These are phyloP conservation scores for Tuber calosporum DNA, from an alignment of 495 filamentous ascomycete genomes.

Conservation along the genomic window DNA sequence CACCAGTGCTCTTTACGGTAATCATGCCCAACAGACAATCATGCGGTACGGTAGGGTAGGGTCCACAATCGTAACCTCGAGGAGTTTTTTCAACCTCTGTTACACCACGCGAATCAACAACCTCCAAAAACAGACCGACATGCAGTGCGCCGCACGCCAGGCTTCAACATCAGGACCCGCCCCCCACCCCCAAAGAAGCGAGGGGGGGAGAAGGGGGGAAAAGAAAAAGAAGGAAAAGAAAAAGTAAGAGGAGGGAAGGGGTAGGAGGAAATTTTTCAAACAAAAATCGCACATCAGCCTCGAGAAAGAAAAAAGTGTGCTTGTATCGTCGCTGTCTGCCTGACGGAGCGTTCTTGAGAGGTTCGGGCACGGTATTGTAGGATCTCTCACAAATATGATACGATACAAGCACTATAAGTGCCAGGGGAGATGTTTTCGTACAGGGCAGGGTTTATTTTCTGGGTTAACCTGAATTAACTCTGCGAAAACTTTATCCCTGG, in stretches of 20 bases:
- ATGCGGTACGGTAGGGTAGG: neutral
- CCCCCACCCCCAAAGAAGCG: conserved; percentile 9
- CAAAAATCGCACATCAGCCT: neutral
- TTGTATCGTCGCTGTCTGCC: neutral
- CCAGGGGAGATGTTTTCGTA: too few relatives aligned
- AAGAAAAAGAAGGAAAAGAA: neutral
- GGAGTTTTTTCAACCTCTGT: conserved; percentile 23
- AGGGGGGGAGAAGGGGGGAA: neutral
- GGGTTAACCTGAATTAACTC: too few relatives aligned
- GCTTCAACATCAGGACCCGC: conserved; percentile 7
- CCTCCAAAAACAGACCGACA: conserved; percentile 9
- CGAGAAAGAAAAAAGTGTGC: neutral
- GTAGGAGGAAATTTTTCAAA: neutral
- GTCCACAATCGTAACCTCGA: conserved; percentile 1
- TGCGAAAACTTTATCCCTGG: too few relatives aligned
- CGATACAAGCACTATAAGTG: too few relatives aligned
- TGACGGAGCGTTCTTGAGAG: neutral
- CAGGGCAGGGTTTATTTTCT: too few relatives aligned
- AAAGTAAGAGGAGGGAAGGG: neutral
- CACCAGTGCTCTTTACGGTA: neutral
- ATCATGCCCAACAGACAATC: neutral
- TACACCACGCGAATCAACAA: conserved; percentile 19
- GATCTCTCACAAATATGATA: too few relatives aligned
- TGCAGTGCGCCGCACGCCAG: conserved; percentile 8
- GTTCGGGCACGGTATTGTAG: too few relatives aligned